Evolutionary conservation across 768 basidiomycete genomes (phyloP).

Genomic region (Galerina marginata): DNA sequence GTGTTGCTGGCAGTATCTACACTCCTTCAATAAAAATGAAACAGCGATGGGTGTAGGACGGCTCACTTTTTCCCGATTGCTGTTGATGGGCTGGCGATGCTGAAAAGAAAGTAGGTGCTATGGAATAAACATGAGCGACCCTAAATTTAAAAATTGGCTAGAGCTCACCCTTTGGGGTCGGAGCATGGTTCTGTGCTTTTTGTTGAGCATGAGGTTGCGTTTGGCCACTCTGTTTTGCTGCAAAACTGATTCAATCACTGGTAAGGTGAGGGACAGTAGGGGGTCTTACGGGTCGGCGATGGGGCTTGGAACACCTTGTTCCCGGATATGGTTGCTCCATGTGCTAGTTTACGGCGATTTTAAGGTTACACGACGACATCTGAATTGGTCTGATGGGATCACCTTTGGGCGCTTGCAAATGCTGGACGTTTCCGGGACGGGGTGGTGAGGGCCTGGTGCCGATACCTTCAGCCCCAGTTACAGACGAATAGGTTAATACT

Average conservation of each 20-base stretch:
- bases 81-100: conserved; percentile 15
- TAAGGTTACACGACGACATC: conserved; percentile 15
- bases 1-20: conserved; percentile 14
- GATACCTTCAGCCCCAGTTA: conserved; percentile 15
- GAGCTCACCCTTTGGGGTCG: conserved; percentile 16
- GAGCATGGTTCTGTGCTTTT: conserved; percentile 18
- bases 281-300: conserved; percentile 18
- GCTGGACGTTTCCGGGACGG: conserved; percentile 17
- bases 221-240: conserved; percentile 17
- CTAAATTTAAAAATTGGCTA: conserved; percentile 13
- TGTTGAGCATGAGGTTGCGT: conserved; percentile 14
- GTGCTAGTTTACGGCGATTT: conserved; percentile 16
- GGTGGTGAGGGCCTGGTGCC: conserved; percentile 15
- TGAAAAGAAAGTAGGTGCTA: conserved; percentile 11
- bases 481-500: conserved; percentile 16
- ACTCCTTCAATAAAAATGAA: conserved; percentile 17
- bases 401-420: conserved; percentile 3
- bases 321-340: conserved; percentile 17
- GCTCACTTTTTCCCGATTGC: conserved; percentile 17
- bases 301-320: conserved; percentile 19
- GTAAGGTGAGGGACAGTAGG: conserved; percentile 12
- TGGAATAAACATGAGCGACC: conserved; percentile 13
- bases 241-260: conserved; percentile 17
- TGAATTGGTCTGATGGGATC: conserved; percentile 12
- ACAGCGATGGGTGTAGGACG: conserved; percentile 12